Conservation (phyloP, 1,284 basidiomycete genomes). For the Leccinum huronense region DNA sequence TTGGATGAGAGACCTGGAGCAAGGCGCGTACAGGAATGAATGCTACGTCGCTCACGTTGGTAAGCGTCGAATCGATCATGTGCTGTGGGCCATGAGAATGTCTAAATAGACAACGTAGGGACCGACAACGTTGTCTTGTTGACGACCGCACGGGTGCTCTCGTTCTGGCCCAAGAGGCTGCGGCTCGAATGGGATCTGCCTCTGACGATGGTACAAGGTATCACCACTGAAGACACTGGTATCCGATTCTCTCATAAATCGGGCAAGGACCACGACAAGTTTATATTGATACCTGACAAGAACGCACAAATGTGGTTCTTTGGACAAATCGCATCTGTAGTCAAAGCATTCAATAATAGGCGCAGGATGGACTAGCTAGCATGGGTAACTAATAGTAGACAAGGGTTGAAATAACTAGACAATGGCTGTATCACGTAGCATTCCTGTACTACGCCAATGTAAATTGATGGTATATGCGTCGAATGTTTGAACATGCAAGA, state of each 20-base stretch:
- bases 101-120: conserved; percentile 63
- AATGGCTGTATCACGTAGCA: conserved; percentile 24
- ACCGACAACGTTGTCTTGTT: conserved; percentile 85
- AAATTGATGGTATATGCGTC: conserved; percentile 29
- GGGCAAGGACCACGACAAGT: conserved; percentile 70
- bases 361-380: conserved; percentile 60
- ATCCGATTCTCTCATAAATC: conserved; percentile 82
- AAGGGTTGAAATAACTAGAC: conserved; percentile 14
- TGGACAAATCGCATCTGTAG: conserved; percentile 66
- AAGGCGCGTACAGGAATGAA: conserved; percentile 83
- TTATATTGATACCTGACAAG: conserved; percentile 75
- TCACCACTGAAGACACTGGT: conserved; percentile 86
- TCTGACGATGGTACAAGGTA: conserved; percentile 82
- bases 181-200: conserved; percentile 92
- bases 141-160: conserved; percentile 76
- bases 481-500: conserved; percentile 25
- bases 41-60: conserved; percentile 91
- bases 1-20: conserved; percentile 93
- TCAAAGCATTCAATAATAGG: conserved; percentile 70
- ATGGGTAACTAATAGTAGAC: conserved; percentile 19
- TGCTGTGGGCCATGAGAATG: conserved; percentile 14
- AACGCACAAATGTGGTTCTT: conserved; percentile 77
- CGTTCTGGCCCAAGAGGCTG: conserved; percentile 84
- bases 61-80: conserved; percentile 36
- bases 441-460: conserved; percentile 23